Base-by-base conservation (phyloP, 2,329 filamentous ascomycete species). In the Monilinia vaccinii-corymbosi region DNA sequence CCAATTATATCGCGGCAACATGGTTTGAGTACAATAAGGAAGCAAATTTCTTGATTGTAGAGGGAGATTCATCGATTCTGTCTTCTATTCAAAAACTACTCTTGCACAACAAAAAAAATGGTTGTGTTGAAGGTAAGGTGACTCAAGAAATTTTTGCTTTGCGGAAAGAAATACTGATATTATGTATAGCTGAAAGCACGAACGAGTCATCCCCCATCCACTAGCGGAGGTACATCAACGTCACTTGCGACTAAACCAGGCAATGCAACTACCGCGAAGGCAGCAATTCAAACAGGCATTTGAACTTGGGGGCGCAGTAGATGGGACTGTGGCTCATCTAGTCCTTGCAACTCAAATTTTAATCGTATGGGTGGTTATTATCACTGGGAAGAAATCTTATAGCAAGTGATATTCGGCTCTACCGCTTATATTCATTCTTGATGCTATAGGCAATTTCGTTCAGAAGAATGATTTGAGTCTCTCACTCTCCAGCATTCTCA, bases 11-110 rank as follows among this genome's bases (percentile, higher is more conserved):
- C 18, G 56, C 56, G 1, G 60, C 60, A 34, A 34, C 47, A 21
- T 61, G 60, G 60, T 61, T 61, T 11, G 60, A 61, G 46, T 61
- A 59, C 23, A 36, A 59, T 10, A 59, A 61, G 32, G 56, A 59
- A 45, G n/a, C 13, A 16, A 16, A 61, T 42, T 61, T 55, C 21
- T 51, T 58, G 28, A 49, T 61, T 42, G 32, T 60, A 10, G 56
- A 59, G n/a, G 60, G 60, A 21, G 45, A 44, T 42, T 40, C 53
- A 14, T 51, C 48, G 9, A 38, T 53, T 49, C 28, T 61, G 14
- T 46, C 56, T 18, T 38, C 50, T 14, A 31, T 36, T 16, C 48
- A 60, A 25, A 5, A 52, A 28, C 7, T 60, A 4, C 60, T 61
- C 7, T 16, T 61, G 28, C 40, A 53, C 18, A 61, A 61, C 18